These are phyloP conservation scores for Sisymbrium altissimum DNA, from an alignment of 345 rosid species.

Conservation along the genomic window DNA sequence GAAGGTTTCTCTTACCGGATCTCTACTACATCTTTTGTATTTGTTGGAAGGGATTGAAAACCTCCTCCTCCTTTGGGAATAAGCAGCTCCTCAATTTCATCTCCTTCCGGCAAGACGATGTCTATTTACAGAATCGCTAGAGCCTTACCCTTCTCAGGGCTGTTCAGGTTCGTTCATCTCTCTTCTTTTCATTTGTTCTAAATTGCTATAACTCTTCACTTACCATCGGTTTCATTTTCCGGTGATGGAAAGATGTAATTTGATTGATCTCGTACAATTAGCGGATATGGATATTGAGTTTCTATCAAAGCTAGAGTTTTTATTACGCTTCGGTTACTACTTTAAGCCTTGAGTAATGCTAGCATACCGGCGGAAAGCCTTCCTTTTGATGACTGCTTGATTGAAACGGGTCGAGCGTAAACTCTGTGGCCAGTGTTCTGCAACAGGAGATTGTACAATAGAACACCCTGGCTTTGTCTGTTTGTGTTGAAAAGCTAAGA, in stretches of 20 bases:
- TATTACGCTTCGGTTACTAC: background rate
- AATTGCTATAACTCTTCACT: background rate
- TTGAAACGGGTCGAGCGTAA: background rate
- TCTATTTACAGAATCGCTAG: conserved; percentile 45
- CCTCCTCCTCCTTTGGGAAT: background rate
- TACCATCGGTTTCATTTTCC: background rate
- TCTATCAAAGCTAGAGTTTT: background rate
- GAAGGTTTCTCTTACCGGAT: background rate
- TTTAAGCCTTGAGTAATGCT: background rate
- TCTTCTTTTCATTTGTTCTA: background rate
- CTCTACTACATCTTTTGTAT: background rate
- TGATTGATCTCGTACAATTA: background rate
- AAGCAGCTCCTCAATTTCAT: background rate
- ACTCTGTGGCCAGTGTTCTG: too few relatives aligned
- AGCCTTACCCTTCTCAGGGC: conserved; percentile 56
- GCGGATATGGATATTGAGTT: background rate
- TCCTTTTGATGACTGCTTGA: background rate
- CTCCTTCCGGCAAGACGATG: background rate
- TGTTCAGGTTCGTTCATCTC: conserved; percentile 45
- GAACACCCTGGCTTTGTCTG: background rate
- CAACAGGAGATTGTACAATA: background rate
- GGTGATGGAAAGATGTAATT: background rate
- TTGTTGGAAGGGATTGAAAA: background rate
- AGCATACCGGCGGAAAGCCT: background rate
- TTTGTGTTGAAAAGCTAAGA: background rate